Evolutionary conservation across 106 monocot species (phyloP), one percentile per base, ranked within the genome.

Genomic region (Phalaenopsis equestris): DNA sequence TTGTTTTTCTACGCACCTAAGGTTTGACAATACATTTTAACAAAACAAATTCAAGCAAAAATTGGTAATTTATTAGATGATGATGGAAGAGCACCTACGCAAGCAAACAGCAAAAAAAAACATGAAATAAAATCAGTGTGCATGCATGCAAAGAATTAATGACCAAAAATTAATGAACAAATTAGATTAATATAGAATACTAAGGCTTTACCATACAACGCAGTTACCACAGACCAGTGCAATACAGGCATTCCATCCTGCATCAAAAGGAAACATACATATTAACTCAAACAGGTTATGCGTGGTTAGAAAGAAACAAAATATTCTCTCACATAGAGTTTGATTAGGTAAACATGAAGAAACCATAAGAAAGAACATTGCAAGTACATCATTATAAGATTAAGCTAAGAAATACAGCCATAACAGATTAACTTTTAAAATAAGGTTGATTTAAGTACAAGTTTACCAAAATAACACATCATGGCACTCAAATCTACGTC

Each of bases 191-290:
- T 72, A 10, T 41, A 16, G 3, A 79, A 48, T 64, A 57, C 9
- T 41, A 7, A 9, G 16, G 80, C 21, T 91, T 92, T 85, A 97
- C 96, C 96, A 97, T 42, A 94, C 92, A 65, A 97, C 92, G 85
- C 94, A 92, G 85, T 89, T 97, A 77, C 96, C 96, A 84, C 96
- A 97, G 23, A 94, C 94, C 58, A 97, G 75, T n/a, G 96, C 96
- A 81, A 90, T 90, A 90, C 96, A 97, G 37, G 96, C 96, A 89
- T 97, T 97, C 96, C 96, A 97, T 79, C 96, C 96, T 97, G 77
- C n/a, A 84, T 65, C 64, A n/a, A 65, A 39, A 77, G 37, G 17
- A 42, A 75, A 43, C 39, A 45, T 17, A 19, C 17, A 45, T 30
- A 30, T 74, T n/a, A 75, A 75, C 41, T n/a, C 3, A 19, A 41